A percentile compares a stretch with the other conserved stretches of the same genome.
phyloP scores from a whole-genome alignment of 2,329 filamentous ascomycete species.

The Daldinia sp. region DNA sequence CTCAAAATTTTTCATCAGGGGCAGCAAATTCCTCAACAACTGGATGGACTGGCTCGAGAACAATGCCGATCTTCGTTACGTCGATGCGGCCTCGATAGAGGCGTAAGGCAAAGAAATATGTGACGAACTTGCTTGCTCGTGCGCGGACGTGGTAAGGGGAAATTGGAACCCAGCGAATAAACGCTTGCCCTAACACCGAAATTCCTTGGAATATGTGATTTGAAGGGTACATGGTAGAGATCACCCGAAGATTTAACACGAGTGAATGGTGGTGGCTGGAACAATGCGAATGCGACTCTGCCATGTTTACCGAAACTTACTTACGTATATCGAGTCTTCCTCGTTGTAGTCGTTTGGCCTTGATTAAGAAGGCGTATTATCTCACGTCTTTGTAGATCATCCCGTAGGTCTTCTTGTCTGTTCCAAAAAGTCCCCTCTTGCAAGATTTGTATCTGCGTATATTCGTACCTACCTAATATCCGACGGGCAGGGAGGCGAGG shows the following conservation, averaged over 20 bases:
- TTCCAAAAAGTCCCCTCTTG: background rate
- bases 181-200: conserved; percentile 21
- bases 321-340: conserved; percentile 21
- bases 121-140: conserved; percentile 7
- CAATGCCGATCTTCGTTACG: conserved; percentile 89
- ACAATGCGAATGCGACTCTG: conserved; percentile 30
- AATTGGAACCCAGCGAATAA: conserved; percentile 29
- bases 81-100: conserved; percentile 65
- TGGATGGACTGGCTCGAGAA: conserved; percentile 96
- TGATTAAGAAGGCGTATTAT: conserved; percentile 25
- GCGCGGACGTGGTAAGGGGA: conserved; percentile 8
- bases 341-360: conserved; percentile 20
- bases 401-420: background rate
- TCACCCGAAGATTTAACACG: conserved; percentile 35
- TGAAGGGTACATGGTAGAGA: conserved; percentile 15
- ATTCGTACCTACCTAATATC: conserved; percentile 2
- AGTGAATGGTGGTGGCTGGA: conserved; percentile 13
- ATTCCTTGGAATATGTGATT: conserved; percentile 16
- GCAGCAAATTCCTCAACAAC: conserved; percentile 83
- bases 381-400: conserved; percentile 32
- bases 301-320: conserved; percentile 19
- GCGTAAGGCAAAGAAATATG: conserved; percentile 40
- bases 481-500: background rate
- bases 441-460: background rate
- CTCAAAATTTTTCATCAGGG: conserved; percentile 62